Evolutionary conservation across 1,284 basidiomycete species (phyloP).

Genomic region (Austroboletus novae-zelandiae): DNA sequence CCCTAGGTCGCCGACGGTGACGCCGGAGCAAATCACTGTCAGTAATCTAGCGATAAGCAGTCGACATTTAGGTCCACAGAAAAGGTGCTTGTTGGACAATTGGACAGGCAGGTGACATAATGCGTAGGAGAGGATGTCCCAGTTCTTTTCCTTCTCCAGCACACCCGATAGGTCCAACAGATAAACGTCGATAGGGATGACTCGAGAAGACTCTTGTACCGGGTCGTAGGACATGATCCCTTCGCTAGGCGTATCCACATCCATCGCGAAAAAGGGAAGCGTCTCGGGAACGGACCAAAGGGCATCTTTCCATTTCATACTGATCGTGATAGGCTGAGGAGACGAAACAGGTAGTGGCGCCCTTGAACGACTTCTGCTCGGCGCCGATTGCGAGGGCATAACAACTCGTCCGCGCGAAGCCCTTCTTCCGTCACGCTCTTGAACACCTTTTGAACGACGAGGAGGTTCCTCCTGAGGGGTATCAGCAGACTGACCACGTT

Average conservation of each 20-base stretch:
- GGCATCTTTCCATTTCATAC: slow-evolving; percentile 34
- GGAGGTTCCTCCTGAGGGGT: slow-evolving; percentile 36
- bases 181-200: slow-evolving; percentile 83
- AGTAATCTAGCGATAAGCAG: slow-evolving; percentile 66
- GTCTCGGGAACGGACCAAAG: slow-evolving; percentile 84
- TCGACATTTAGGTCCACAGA: slow-evolving; percentile 85
- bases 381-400: slow-evolving; percentile 43
- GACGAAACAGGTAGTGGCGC: slow-evolving; percentile 37
- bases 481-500: slow-evolving; percentile 24
- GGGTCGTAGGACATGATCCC: slow-evolving; percentile 75
- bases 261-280: slow-evolving; percentile 64
- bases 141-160: slow-evolving; percentile 77
- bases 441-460: slow-evolving; percentile 48
- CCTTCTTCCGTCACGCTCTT: slow-evolving; percentile 55
- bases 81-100: slow-evolving; percentile 93
- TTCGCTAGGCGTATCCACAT: slow-evolving; percentile 70
- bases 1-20: slow-evolving; percentile 62
- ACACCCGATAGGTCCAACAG: slow-evolving; percentile 67
- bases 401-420: slow-evolving; percentile 57
- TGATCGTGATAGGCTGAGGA: slow-evolving; percentile 29
- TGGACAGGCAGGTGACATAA: slow-evolving; percentile 91
- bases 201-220: slow-evolving; percentile 42
- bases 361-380: slow-evolving; percentile 74
- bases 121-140: slow-evolving; percentile 94
- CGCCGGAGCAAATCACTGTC: slow-evolving; percentile 65